These are phyloP conservation scores for Pontederia paniculata DNA, from an alignment of 176 grass and related monocot genomes.

Conservation along the genomic window DNA sequence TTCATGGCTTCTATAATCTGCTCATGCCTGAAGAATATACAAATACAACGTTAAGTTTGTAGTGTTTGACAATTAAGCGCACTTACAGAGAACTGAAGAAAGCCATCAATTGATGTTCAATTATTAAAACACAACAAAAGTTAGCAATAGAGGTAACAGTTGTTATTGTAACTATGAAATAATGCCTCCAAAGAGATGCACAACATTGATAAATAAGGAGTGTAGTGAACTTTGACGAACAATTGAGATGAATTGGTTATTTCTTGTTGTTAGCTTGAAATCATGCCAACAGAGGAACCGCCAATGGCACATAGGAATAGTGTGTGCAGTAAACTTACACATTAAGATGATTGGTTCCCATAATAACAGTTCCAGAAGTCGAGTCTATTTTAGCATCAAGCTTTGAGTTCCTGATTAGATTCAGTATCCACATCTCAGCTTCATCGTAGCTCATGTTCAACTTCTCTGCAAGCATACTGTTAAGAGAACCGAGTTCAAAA, in stretches of 20 bases:
- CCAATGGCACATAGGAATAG: not conserved
- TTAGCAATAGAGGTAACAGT: too few species aligned
- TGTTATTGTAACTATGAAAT: too few species aligned
- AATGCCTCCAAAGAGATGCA: too few species aligned
- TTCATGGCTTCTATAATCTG: conserved; percentile 81
- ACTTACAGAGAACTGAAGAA: not conserved
- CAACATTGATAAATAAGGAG: too few species aligned
- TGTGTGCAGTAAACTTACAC: conserved; percentile 49
- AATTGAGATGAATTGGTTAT: not conserved
- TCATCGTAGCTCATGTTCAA: conserved; percentile 85
- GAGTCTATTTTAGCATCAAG: conserved; percentile 91
- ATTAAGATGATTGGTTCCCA: conserved; percentile 55
- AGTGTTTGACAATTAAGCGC: too few species aligned
- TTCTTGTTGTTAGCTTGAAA: not conserved
- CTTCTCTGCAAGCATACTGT: conserved; percentile 69
- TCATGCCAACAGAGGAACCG: not conserved
- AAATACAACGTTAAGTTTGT: not conserved
- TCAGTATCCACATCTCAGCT: conserved; percentile 71
- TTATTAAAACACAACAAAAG: too few species aligned
- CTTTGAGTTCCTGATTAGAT: conserved; percentile 73
- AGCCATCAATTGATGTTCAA: too few species aligned
- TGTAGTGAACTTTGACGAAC: too few species aligned
- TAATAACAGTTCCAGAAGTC: conserved; percentile 67
- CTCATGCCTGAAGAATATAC: conserved; percentile 47
- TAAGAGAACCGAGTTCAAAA: conserved; percentile 7